These are phyloP conservation scores for Fusarium falciforme DNA, from an alignment of 2,329 filamentous ascomycete species.

Conservation along the genomic window DNA sequence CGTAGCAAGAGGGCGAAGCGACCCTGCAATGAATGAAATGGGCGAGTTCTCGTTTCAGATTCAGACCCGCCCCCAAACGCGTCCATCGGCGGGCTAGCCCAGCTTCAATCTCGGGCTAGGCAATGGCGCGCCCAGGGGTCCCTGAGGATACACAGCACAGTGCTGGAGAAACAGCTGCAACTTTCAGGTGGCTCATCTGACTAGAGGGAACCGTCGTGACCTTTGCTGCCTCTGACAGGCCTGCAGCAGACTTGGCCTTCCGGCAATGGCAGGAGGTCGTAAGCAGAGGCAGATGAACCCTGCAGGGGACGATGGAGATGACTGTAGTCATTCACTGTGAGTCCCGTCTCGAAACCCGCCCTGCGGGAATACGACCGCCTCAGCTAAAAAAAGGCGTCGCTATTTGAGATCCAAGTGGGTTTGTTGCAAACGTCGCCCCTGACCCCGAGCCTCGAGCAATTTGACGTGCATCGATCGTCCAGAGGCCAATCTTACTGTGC, in stretches of 20 bases:
- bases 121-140: constrained; percentile 6
- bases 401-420: constrained; percentile 20
- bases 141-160: constrained; percentile 9
- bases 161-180: constrained; percentile 25
- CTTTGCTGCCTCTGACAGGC: constrained; percentile 16
- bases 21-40: constrained; percentile 35
- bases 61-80: constrained; percentile 28
- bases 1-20: constrained; percentile 23
- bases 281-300: constrained; percentile 24
- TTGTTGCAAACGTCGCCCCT: constrained; percentile 23
- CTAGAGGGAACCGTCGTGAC: constrained; percentile 24
- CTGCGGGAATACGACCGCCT: constrained; percentile 4
- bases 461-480: constrained; percentile 41
- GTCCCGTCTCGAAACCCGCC: constrained; percentile 11
- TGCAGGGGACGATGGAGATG: constrained; percentile 26
- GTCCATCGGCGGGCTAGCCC: constrained; percentile 8
- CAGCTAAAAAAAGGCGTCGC: constrained; percentile 36
- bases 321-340: background rate
- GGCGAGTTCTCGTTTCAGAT: constrained; percentile 38
- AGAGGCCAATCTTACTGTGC: constrained; percentile 27
- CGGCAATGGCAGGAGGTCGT: constrained; percentile 30
- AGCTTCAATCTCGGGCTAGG: constrained; percentile 23
- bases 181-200: constrained; percentile 41
- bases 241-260: constrained; percentile 14
- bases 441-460: constrained; percentile 24